These are phyloP conservation scores for Pleurotus sapidus DNA, from an alignment of 768 basidiomycete species.

Conservation along the genomic window DNA sequence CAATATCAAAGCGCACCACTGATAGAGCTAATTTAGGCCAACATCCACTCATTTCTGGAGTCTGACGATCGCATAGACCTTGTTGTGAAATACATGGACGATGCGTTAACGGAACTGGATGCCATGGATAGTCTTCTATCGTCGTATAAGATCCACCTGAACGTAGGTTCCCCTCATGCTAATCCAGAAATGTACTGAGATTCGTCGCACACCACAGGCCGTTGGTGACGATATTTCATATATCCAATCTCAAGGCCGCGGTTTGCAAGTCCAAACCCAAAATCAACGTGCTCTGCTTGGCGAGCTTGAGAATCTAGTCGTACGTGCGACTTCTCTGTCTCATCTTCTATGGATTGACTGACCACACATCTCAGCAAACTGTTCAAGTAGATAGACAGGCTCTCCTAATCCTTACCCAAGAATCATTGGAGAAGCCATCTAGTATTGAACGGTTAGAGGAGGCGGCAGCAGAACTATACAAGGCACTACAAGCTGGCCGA, in stretches of 20 bases:
- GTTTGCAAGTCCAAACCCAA: slow-evolving; percentile 95
- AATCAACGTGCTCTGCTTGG: slow-evolving; percentile 84
- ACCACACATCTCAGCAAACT: slow-evolving; percentile 61
- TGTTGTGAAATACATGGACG: slow-evolving; percentile 87
- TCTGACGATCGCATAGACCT: slow-evolving; percentile 87
- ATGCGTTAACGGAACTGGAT: slow-evolving; percentile 85
- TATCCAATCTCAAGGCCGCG: slow-evolving; percentile 96
- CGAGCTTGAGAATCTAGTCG: slow-evolving; percentile 88
- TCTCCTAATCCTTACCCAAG: slow-evolving; percentile 78
- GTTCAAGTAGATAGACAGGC: slow-evolving; percentile 86
- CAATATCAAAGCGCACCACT: background rate
- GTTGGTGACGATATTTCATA: slow-evolving; percentile 93
- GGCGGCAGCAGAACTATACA: slow-evolving; percentile 88
- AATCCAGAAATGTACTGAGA: too few species aligned
- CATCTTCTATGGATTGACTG: background rate
- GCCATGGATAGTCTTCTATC: slow-evolving; percentile 86
- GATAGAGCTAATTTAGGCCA: slow-evolving; percentile 55
- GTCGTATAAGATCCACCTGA: slow-evolving; percentile 95
- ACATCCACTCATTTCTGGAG: slow-evolving; percentile 96
- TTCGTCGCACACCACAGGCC: slow-evolving; percentile 46
- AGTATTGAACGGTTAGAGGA: slow-evolving; percentile 80
- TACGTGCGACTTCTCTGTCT: slow-evolving; percentile 25
- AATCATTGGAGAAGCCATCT: slow-evolving; percentile 76
- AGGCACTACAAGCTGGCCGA: slow-evolving; percentile 84
- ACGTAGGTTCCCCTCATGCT: slow-evolving; percentile 48